phyloP scores from a whole-genome alignment of 164 flowering plant species.

The Echeveria elegans region DNA sequence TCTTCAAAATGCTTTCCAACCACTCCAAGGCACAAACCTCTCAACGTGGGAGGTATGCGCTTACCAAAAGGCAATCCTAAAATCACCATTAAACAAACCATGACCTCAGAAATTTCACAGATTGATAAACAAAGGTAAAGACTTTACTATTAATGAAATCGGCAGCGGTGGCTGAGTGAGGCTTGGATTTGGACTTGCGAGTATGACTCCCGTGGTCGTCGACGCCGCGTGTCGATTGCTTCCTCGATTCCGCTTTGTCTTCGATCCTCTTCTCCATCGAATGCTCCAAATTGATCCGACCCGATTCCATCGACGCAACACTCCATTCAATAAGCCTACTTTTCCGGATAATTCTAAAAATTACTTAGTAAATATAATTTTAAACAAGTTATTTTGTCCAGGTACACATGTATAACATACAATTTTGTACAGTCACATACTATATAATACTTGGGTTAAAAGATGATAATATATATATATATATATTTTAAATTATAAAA shows the following conservation, averaged over 20 bases:
- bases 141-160: background rate
- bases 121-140: background rate
- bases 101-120: background rate
- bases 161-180: background rate
- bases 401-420: too few relatives aligned
- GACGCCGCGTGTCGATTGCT: background rate
- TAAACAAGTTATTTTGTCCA: too few relatives aligned
- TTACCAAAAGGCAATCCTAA: constrained; percentile 26
- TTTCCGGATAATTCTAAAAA: too few relatives aligned
- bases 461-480: too few relatives aligned
- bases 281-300: background rate
- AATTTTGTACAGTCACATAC: too few relatives aligned
- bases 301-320: background rate
- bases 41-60: constrained; percentile 35
- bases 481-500: too few relatives aligned
- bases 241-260: background rate
- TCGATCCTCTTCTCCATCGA: background rate
- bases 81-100: background rate
- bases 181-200: background rate
- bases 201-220: background rate
- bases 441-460: too few relatives aligned
- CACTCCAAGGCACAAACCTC: constrained; percentile 64
- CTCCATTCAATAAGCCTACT: background rate
- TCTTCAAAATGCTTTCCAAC: constrained; percentile 78
- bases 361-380: too few relatives aligned